Evolutionary conservation across 352 stramenopile genomes (phyloP).

Genomic region (Phytophthora constricta): DNA sequence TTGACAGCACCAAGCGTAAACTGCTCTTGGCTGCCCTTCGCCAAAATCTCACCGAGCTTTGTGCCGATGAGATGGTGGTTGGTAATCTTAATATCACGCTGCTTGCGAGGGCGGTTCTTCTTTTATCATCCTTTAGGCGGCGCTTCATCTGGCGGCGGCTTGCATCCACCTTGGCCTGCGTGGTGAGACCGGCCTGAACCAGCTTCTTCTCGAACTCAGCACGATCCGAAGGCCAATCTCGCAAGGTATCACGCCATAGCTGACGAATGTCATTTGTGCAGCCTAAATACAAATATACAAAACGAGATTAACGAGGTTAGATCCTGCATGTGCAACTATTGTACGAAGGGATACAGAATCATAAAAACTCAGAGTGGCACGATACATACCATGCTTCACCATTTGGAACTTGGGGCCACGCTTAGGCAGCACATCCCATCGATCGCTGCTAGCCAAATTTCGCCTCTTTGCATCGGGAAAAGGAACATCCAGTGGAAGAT

Average conservation of each 20-base stretch:
- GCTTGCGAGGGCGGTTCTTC: constrained; percentile 82
- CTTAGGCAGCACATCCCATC: constrained; percentile 76
- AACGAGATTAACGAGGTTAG: no score
- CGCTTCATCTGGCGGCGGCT: constrained; percentile 80
- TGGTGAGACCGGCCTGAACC: constrained; percentile 82
- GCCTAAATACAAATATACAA: constrained; percentile 34
- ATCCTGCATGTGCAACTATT: no score
- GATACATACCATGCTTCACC: constrained; percentile 70
- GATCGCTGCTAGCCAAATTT: constrained; percentile 68
- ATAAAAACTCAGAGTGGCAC: neutral
- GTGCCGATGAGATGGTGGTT: constrained; percentile 90
- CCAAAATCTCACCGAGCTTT: constrained; percentile 83
- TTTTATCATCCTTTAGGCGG: constrained; percentile 85
- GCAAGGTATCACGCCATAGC: constrained; percentile 81
- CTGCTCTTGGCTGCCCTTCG: constrained; percentile 75
- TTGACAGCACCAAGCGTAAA: constrained; percentile 86
- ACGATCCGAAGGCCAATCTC: constrained; percentile 73
- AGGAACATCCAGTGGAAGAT: constrained; percentile 78
- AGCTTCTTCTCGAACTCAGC: constrained; percentile 82
- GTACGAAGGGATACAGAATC: no score
- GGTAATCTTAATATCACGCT: constrained; percentile 90
- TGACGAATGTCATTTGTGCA: constrained; percentile 88
- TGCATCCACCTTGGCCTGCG: constrained; percentile 84
- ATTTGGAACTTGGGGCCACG: constrained; percentile 79
- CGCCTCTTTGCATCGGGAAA: constrained; percentile 76